Evolutionary conservation across 2,329 filamentous ascomycete genomes (phyloP), one percentile per base, ranked within the genome.

Genomic region (Fusarium pilosicola): DNA sequence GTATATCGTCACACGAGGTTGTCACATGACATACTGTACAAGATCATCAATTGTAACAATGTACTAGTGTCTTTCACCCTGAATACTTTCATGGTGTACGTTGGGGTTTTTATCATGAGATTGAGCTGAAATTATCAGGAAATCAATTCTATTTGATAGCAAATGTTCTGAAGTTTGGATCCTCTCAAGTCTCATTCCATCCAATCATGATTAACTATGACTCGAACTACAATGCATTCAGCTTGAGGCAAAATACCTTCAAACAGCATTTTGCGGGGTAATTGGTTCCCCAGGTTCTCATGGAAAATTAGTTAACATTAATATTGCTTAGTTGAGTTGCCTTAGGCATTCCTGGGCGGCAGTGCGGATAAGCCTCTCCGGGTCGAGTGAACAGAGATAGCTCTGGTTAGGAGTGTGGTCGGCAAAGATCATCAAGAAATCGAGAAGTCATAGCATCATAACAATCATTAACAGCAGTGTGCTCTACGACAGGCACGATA

Each of bases 401-500:
- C 32, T 32, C 28, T 34, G 42, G 12, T 34, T 22, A 32, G 11
- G n/a, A 32, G 39, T 9, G 41, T 67, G 28, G 28, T 20, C 3
- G 26, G 52, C 9, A 32, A 49, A 11, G 22, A 45, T 22, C 14
- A n/a, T 34, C 18, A 10, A 14, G 10, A 51, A 30, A 17, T 28
- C 28, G 34, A 39, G 20, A 44, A 39, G 24, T 57, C 10, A 39
- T 42, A 42, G 41, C 24, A 52, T 46, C 55, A 65, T 59, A 12
- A 44, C 49, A 70, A 36, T 55, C 57, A 36, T 45, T 24, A 60
- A 45, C 13, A 48, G 15, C 24, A 39, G 26, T 49, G 28, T 68
- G 46, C 41, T 68, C 57, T 70, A 70, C 49, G 65, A 58, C 72
- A 74, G 62, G 70, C 70, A 76, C 69, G 56, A 73, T 52, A 70